phyloP scores from a whole-genome alignment of 192 early-diverging fungal species.

The Podila verticillata region DNA sequence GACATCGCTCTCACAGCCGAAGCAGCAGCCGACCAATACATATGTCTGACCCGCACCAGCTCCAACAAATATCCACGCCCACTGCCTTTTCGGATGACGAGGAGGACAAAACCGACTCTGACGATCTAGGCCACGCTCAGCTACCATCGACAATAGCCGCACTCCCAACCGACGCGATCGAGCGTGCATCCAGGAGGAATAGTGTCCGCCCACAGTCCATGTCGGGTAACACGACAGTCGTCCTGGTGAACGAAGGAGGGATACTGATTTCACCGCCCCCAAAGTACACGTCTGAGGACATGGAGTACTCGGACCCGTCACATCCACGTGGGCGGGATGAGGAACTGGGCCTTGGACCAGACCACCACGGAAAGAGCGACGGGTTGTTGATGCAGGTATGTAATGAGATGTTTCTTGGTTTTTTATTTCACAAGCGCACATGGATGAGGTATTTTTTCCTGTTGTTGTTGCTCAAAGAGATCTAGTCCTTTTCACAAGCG shows the following conservation, averaged over 20 bases:
- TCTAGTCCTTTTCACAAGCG: too few species aligned
- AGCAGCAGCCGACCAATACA: conserved; percentile 28
- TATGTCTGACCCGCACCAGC: conserved; percentile 11
- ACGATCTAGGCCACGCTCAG: conserved; percentile 1
- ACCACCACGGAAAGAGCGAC: conserved; percentile 7
- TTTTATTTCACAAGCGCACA: neutral
- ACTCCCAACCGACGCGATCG: neutral
- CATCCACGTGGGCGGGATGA: conserved; percentile 13
- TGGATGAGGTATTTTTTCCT: neutral
- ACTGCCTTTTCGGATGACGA: conserved; percentile 24
- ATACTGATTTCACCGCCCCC: conserved; percentile 22
- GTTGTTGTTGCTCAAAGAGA: too few species aligned
- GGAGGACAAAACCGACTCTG: conserved; percentile 18
- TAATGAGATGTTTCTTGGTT: neutral
- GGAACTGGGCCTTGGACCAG: conserved; percentile 9
- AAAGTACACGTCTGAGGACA: conserved; percentile 37
- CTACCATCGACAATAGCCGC: conserved; percentile 2
- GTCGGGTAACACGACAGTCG: neutral
- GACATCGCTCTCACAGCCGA: conserved; percentile 33
- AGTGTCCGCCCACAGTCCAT: conserved; percentile 6
- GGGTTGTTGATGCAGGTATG: conserved; percentile 53
- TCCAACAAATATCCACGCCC: neutral
- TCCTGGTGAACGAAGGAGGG: neutral
- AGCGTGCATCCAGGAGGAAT: conserved; percentile 11
- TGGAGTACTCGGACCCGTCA: conserved; percentile 36